Base-by-base conservation (phyloP, 192 early-diverging fungal species). In the Coemansia sp. region DNA sequence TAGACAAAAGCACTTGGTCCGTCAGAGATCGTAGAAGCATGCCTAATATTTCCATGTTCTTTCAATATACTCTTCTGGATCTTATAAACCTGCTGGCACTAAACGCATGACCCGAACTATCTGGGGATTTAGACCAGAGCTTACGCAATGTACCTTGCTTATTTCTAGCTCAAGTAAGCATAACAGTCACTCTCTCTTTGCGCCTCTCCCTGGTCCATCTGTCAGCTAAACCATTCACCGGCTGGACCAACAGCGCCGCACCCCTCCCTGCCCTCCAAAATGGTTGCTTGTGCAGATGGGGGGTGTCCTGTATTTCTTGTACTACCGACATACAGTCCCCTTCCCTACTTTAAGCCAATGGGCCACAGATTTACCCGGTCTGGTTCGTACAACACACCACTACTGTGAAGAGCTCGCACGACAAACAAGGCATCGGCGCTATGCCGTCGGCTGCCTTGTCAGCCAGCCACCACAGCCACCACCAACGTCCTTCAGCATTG, bases 331-430 rank as follows among this genome's bases (percentile, higher is more conserved):
- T 29, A 10, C 53, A 31, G 27, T 27, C 27, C 25, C 55, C 32
- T 31, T 60, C 58, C 58, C 58, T 34, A 36, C 58, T 60, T 31
- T 32, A 19, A 25, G 58, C 58, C 58, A 60, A 60, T 60, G 23
- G 27, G 23, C 25, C 19, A 15, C 19, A 19, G n/a, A 61, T 61
- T 61, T 39, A 61, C 37, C 59, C 34, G 34, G 21, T 21, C 34
- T 39, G 12, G 15, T 19, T 60, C 58, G 59, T 12, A 32, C 15
- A 15, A n/a, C 31, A 8, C 17, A 23, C 27, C 6, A 17, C 31
- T 34, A 34, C 12, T 2, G 12, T 32, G 55, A 5, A 29, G 46
- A 31, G 55, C 31, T 32, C 27, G 15, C 31, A 34, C 15, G 17
- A 17, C 29, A 7, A 29, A n/a, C 55, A 34, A 25, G n/a, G 50